Percentiles rank a stretch among this genome's conserved stretches.
These are phyloP conservation scores for Protomyces inundatus DNA, from an alignment of 1,139 yeast genomes.

Conservation along the genomic window DNA sequence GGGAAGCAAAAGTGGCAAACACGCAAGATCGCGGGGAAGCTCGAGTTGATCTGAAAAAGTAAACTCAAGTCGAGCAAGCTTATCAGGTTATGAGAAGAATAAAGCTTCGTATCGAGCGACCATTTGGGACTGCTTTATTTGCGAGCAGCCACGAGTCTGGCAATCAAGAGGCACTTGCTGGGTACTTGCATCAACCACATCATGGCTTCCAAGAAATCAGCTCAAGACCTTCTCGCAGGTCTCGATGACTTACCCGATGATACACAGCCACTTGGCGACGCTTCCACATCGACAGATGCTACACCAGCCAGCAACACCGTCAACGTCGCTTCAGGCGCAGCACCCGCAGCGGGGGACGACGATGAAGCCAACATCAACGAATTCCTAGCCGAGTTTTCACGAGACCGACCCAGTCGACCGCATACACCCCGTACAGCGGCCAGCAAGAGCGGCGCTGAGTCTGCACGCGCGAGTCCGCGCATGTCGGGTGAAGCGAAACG, in stretches of 20 bases:
- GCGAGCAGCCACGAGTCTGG: too few species aligned
- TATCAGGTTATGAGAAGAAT: too few species aligned
- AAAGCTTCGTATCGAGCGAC: too few species aligned
- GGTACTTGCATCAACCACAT: too few species aligned
- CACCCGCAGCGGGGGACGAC: background rate
- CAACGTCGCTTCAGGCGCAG: background rate
- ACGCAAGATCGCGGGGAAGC: too few species aligned
- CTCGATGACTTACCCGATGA: background rate
- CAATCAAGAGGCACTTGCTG: too few species aligned
- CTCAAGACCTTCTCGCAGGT: background rate
- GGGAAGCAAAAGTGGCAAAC: too few species aligned
- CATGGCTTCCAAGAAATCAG: background rate
- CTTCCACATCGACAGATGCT: background rate
- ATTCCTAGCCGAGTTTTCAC: constrained; percentile 21
- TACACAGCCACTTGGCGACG: background rate
- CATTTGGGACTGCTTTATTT: too few species aligned
- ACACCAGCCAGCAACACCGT: background rate
- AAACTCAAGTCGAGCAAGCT: too few species aligned
- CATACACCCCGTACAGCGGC: constrained; percentile 12
- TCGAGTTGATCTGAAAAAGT: too few species aligned
- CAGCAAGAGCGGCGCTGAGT: background rate
- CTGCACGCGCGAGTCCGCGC: constrained; percentile 11
- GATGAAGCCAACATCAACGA: constrained; percentile 25
- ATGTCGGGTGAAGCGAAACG: background rate
- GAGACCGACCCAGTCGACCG: constrained; percentile 17